A percentile compares a stretch with the other conserved stretches of the same genome.
phyloP scores from a whole-genome alignment of 495 filamentous ascomycete genomes.

The Chaetomium cochliodes region DNA sequence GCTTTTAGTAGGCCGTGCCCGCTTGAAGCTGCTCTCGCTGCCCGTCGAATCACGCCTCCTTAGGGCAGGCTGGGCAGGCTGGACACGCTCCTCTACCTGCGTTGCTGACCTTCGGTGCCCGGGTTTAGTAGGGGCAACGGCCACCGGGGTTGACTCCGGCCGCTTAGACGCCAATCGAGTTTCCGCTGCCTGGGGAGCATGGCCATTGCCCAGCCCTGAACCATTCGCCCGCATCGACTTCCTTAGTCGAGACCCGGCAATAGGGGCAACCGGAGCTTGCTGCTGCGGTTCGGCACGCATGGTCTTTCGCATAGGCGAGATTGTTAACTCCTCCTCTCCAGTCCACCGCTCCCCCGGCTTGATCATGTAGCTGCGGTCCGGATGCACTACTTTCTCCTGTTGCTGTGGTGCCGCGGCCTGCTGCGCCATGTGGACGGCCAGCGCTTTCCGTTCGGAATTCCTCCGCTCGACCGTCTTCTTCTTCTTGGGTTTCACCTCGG shows the following conservation, averaged over 20 bases:
- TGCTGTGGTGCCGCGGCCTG: constrained; percentile 30
- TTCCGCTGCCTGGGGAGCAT: constrained; percentile 1
- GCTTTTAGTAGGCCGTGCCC: constrained; percentile 30
- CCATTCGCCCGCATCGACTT: constrained; percentile 35
- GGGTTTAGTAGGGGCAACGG: constrained; percentile 5
- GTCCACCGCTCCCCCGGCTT: constrained; percentile 43
- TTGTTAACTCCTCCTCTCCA: constrained; percentile 13
- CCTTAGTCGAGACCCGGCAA: constrained; percentile 25
- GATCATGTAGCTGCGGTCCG: constrained; percentile 43
- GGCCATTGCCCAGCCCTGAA: background rate
- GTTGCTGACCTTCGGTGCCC: constrained; percentile 18
- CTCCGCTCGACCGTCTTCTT: constrained; percentile 41
- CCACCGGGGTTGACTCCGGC: constrained; percentile 14
- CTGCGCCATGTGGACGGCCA: constrained; percentile 32
- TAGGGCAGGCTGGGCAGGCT: constrained; percentile 20
- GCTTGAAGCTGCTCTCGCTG: constrained; percentile 53
- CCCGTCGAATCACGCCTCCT: constrained; percentile 45
- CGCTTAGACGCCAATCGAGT: constrained; percentile 2
- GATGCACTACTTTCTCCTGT: constrained; percentile 17
- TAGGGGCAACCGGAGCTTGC: constrained; percentile 4
- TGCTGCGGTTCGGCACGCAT: constrained; percentile 25
- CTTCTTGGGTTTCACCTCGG: constrained; percentile 37
- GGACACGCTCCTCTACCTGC: constrained; percentile 16
- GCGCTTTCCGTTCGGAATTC: constrained; percentile 32
- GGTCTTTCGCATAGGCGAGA: constrained; percentile 31